A percentile compares a stretch with the other conserved stretches of the same genome.
Evolutionary conservation across 805 yeast species (phyloP).

Genomic region (Candida hungchunana): DNA sequence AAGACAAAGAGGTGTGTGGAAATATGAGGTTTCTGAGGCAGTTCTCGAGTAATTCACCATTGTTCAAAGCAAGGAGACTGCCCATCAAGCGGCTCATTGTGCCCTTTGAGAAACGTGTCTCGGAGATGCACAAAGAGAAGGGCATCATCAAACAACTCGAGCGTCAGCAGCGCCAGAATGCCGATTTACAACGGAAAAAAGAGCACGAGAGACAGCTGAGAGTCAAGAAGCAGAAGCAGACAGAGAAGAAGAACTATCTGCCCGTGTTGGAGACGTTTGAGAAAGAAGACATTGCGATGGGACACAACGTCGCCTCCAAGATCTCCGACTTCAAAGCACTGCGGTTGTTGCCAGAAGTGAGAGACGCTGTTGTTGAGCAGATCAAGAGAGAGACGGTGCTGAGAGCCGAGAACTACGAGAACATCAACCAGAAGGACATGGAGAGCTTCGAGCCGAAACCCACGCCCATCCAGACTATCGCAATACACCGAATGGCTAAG

Average conservation of each 20-base stretch:
- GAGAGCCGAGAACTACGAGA: constrained; percentile 25
- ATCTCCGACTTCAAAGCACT: constrained; percentile 64
- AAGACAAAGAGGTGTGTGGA: no score
- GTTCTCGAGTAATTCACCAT: constrained; percentile 1
- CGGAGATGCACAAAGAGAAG: constrained; percentile 7
- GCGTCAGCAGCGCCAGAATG: constrained; percentile 2
- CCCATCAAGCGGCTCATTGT: constrained; percentile 20
- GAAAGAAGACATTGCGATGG: constrained; percentile 29
- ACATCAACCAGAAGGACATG: constrained; percentile 9
- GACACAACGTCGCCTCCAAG: constrained; percentile 42
- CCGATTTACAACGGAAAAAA: not conserved
- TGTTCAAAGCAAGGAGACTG: constrained; percentile 7
- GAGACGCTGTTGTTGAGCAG: constrained; percentile 54
- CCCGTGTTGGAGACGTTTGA: constrained; percentile 25
- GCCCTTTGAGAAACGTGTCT: constrained; percentile 11
- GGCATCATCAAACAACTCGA: constrained; percentile 7
- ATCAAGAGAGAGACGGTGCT: constrained; percentile 44
- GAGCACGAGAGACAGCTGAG: not conserved
- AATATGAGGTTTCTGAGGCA: not conserved
- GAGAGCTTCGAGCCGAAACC: constrained; percentile 37
- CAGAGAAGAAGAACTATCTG: constrained; percentile 6
- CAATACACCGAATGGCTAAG: constrained; percentile 41
- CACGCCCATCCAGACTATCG: constrained; percentile 79
- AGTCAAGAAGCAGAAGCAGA: constrained; percentile 1
- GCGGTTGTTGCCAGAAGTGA: constrained; percentile 60